Percentiles rank a stretch among this genome's conserved stretches.
phyloP scores from a whole-genome alignment of 805 yeast species.

The Phaffomyces opuntiae region DNA sequence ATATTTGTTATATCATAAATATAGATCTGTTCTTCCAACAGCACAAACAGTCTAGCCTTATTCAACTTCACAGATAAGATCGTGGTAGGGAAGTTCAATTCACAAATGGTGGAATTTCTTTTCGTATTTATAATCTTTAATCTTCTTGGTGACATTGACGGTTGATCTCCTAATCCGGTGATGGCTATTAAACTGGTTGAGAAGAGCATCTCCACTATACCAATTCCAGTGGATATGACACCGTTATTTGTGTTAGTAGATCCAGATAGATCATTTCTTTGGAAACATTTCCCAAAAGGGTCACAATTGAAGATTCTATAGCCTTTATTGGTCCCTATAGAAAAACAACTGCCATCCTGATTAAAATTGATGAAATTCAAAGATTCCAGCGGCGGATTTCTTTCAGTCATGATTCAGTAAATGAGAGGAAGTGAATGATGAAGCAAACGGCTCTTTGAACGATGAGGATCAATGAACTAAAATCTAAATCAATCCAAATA shows the following conservation, averaged over 20 bases:
- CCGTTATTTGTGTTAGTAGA: not conserved
- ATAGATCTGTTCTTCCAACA: conserved; percentile 57
- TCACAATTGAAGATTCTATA: conserved; percentile 65
- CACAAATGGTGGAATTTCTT: conserved; percentile 52
- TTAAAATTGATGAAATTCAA: conserved; percentile 57
- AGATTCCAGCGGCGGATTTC: conserved; percentile 6
- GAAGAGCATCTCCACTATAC: conserved; percentile 71
- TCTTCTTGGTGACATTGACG: conserved; percentile 68
- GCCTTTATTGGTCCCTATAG: conserved; percentile 58
- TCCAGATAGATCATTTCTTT: conserved; percentile 27
- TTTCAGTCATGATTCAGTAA: not conserved
- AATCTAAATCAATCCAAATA: too few species aligned
- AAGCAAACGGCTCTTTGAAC: not conserved
- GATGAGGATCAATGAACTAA: not conserved
- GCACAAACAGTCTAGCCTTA: conserved; percentile 55
- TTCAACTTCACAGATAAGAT: conserved; percentile 59
- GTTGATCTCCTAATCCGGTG: conserved; percentile 67
- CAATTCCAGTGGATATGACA: conserved; percentile 33
- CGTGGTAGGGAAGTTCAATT: conserved; percentile 58
- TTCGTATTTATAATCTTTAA: conserved; percentile 80
- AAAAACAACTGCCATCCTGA: conserved; percentile 67
- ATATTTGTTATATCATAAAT: conserved; percentile 69
- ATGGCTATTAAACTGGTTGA: conserved; percentile 63
- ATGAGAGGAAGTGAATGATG: not conserved
- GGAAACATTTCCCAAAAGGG: conserved; percentile 52